Evolutionary conservation across 192 early-diverging fungal genomes (phyloP), one percentile per base, ranked within the genome.

Genomic region (Linnemannia elongata): DNA sequence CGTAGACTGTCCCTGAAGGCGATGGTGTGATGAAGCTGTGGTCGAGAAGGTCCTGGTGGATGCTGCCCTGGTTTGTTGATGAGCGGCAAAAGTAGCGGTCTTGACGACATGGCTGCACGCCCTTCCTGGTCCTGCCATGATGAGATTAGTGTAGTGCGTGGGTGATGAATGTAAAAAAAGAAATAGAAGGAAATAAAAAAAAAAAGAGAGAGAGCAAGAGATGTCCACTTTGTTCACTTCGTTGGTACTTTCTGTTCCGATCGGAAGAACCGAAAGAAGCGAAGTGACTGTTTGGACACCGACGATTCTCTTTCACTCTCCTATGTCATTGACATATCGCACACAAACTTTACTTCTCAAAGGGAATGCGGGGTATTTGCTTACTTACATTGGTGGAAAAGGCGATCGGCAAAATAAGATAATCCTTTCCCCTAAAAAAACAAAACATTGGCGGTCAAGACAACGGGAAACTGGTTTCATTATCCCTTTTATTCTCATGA

Each of bases 91-190:
- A 4, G 41, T 45, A 44, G 45, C 41, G 10, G 44, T 41, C 27
- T 30, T 45, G 42, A 45, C 45, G 41, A 73, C 72, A 30, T 45
- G 72, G 41, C 72, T 73, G 72, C 72, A 73, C 15, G 72, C 72
- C 27, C 72, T 73, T 73, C 41, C 72, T 73, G 72, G 41, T 73
- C 72, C 72, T 45, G 45, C 39, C 72, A 73, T 73, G 72, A 45
- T 45, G 38, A 49, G 41, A 30, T 30, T 41, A 71, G 22, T 41
- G 39, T 24, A 6, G 35, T 71, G 36, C 3, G 18, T 10, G 35
- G 6, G 44, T 44, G 41, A 45, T 45, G 72, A 30, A 49, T 41
- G 42, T 27, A 45, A 45, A 49, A 15, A 73, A 17, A 3, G 44
- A 49, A 5, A 44, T n/a, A n/a, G 71, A 49, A 73, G 4, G 24